A percentile compares a stretch with the other conserved stretches of the same genome.
Conservation (phyloP, 495 filamentous ascomycete genomes). For the Lophiotrema nucula region DNA sequence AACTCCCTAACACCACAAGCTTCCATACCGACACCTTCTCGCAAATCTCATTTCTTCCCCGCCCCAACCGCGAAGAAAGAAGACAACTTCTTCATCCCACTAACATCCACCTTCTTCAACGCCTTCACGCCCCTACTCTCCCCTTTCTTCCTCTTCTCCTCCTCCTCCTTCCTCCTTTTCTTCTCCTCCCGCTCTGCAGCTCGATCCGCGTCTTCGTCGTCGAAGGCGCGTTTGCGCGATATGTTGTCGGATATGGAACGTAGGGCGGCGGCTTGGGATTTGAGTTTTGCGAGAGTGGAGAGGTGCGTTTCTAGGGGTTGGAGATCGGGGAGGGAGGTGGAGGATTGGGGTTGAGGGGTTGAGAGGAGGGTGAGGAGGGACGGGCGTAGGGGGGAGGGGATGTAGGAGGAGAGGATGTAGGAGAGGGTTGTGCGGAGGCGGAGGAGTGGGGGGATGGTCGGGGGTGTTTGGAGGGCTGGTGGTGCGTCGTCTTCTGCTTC, state of each 20-base stretch:
- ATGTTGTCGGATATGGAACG: slow-evolving; percentile 66
- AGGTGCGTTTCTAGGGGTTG: slow-evolving; percentile 66
- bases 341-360: too few species aligned
- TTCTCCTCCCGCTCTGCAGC: slow-evolving; percentile 54
- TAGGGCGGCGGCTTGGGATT: slow-evolving; percentile 65
- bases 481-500: neutral
- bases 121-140: slow-evolving; percentile 73
- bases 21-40: too few species aligned
- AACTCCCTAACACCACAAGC: too few species aligned
- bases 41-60: slow-evolving; percentile 11
- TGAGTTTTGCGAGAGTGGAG: slow-evolving; percentile 58
- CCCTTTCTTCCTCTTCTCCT: slow-evolving; percentile 70
- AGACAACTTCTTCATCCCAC: slow-evolving; percentile 96
- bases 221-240: slow-evolving; percentile 64
- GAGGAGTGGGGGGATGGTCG: slow-evolving; percentile 29
- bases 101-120: slow-evolving; percentile 82
- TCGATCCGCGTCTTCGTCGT: slow-evolving; percentile 70
- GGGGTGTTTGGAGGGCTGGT: slow-evolving; percentile 18
- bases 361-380: slow-evolving; percentile 52
- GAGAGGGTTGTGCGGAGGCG: slow-evolving; percentile 70
- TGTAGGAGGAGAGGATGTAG: slow-evolving; percentile 74
- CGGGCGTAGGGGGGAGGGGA: slow-evolving; percentile 53
- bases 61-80: slow-evolving; percentile 78
- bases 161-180: slow-evolving; percentile 67
- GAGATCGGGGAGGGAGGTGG: slow-evolving; percentile 62